A percentile compares a stretch with the other conserved stretches of the same genome.
Evolutionary conservation across 768 basidiomycete species (phyloP).

Genomic region (Termitomyces sp.): DNA sequence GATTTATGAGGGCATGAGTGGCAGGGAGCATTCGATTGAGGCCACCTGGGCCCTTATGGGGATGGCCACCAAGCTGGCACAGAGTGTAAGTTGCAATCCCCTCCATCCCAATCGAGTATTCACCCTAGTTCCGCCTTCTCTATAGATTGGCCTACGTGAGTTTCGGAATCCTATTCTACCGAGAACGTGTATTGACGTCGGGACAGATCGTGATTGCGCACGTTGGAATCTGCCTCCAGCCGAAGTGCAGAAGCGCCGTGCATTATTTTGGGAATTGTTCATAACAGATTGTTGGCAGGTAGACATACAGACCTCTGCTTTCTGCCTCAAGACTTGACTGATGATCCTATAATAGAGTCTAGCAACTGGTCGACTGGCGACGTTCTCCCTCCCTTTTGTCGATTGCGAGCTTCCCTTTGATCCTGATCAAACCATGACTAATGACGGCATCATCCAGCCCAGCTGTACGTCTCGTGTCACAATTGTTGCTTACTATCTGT

Average conservation of each 20-base stretch:
- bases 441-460: constrained; percentile 49
- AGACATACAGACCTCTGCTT: constrained; percentile 9
- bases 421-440: constrained; percentile 48
- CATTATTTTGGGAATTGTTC: constrained; percentile 70
- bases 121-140: constrained; percentile 2
- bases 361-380: constrained; percentile 63
- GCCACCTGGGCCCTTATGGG: constrained; percentile 64
- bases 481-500: neutral
- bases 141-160: constrained; percentile 64
- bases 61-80: constrained; percentile 57
- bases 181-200: constrained; percentile 1
- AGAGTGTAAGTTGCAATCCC: constrained; percentile 46
- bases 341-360: constrained; percentile 38
- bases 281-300: constrained; percentile 76
- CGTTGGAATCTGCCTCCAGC: constrained; percentile 56
- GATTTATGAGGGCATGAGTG: constrained; percentile 64
- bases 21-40: constrained; percentile 66
- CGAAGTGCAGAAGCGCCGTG: constrained; percentile 67
- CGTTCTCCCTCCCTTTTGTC: constrained; percentile 66
- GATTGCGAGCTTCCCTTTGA: constrained; percentile 67
- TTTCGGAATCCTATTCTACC: constrained; percentile 11
- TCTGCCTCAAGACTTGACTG: neutral
- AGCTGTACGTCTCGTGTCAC: constrained; percentile 43
- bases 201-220: constrained; percentile 63
- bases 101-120: constrained; percentile 3